Conservation (phyloP, 2,329 filamentous ascomycete genomes). For the Elsinoe batatas region DNA sequence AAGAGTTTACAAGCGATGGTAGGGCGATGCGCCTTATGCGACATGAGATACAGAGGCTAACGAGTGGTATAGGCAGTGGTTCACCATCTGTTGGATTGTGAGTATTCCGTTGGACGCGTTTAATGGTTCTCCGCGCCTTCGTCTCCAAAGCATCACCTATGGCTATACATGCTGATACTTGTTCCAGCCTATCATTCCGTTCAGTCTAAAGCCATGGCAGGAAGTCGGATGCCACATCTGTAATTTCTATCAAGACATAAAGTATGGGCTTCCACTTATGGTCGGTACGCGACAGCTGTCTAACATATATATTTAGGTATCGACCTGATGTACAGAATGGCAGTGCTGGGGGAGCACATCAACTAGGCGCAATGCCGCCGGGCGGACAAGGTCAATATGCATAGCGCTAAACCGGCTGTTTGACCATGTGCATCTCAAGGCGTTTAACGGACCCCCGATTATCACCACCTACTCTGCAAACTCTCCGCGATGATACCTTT, state of each 20-base stretch:
- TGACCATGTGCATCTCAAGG: background rate
- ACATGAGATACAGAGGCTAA: background rate
- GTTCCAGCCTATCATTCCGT: constrained; percentile 56
- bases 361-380: constrained; percentile 18
- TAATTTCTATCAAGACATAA: constrained; percentile 57
- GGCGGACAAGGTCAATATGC: constrained; percentile 19
- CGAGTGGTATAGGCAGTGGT: constrained; percentile 45
- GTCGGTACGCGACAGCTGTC: background rate
- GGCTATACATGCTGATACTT: background rate
- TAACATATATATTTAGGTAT: constrained; percentile 14
- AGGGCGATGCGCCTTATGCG: constrained; percentile 15
- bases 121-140: background rate
- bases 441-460: background rate
- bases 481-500: background rate
- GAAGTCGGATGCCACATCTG: constrained; percentile 67
- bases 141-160: constrained; percentile 14
- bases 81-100: constrained; percentile 69
- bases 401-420: background rate
- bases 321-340: constrained; percentile 30
- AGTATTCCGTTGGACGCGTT: constrained; percentile 7
- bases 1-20: constrained; percentile 38
- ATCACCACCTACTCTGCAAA: background rate
- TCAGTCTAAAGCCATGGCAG: constrained; percentile 45
- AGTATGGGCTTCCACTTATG: constrained; percentile 20
- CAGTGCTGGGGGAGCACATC: constrained; percentile 21